Percentiles rank a stretch among this genome's conserved stretches.
These are phyloP conservation scores for Penicillium sp. DNA, from an alignment of 2,329 filamentous ascomycete species.

Conservation along the genomic window DNA sequence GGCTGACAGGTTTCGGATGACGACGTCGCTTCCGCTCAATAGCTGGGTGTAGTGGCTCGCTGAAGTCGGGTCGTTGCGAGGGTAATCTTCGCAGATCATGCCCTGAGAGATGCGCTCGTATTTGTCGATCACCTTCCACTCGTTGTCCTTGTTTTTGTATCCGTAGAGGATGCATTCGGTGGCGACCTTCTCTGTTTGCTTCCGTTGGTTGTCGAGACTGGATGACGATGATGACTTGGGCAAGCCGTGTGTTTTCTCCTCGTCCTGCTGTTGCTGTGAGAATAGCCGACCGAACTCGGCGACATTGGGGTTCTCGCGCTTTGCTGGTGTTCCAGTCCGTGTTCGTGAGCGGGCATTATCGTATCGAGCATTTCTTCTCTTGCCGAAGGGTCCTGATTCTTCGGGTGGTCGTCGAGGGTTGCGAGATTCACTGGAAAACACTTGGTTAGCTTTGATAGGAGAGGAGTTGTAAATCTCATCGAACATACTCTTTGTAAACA, in stretches of 20 bases:
- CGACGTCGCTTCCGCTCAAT: conserved; percentile 69
- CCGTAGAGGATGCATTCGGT: conserved; percentile 85
- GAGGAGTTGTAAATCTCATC: not conserved
- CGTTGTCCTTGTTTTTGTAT: conserved; percentile 64
- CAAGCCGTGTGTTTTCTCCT: conserved; percentile 38
- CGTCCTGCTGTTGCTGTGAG: conserved; percentile 45
- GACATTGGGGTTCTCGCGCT: conserved; percentile 55
- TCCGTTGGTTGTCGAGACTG: conserved; percentile 40
- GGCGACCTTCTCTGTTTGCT: conserved; percentile 51
- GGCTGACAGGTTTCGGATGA: conserved; percentile 65
- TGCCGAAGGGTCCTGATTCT: conserved; percentile 63
- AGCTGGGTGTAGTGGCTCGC: conserved; percentile 68
- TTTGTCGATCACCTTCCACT: conserved; percentile 83
- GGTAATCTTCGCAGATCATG: conserved; percentile 87
- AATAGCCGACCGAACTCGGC: conserved; percentile 48
- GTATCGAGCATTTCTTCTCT: conserved; percentile 47
- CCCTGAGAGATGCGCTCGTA: conserved; percentile 81
- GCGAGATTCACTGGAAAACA: conserved; percentile 41
- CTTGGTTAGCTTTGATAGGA: not conserved
- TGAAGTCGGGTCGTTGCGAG: conserved; percentile 73
- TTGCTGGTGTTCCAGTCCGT: conserved; percentile 58
- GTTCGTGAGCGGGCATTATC: conserved; percentile 50
- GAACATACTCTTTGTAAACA: conserved; percentile 59
- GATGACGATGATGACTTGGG: conserved; percentile 43
- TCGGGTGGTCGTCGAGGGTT: conserved; percentile 54